phyloP scores from a whole-genome alignment of 176 grass and related monocot species.

The Aegilops tauschii region DNA sequence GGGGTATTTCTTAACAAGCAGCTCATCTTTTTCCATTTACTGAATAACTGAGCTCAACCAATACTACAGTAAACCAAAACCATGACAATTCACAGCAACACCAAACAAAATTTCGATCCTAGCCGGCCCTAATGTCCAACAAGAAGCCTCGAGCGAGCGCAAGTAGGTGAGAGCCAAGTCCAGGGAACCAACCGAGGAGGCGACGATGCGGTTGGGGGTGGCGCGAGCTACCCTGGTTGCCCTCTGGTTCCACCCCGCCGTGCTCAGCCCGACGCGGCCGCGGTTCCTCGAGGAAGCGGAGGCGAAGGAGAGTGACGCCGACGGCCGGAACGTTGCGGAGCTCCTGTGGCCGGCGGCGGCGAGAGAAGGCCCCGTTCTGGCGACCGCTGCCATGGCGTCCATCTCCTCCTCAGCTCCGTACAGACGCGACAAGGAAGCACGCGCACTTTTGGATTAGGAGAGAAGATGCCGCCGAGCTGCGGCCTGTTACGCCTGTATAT shows the following conservation, averaged over 20 bases:
- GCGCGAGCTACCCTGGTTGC: constrained; percentile 11
- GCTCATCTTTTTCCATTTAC: background rate
- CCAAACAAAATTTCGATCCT: background rate
- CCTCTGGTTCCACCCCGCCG: background rate
- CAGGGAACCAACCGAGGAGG: constrained; percentile 39
- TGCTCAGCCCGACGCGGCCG: background rate
- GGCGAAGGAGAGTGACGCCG: constrained; percentile 33
- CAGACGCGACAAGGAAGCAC: constrained; percentile 10
- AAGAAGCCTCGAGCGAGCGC: background rate
- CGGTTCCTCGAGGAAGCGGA: constrained; percentile 6
- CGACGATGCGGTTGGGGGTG: constrained; percentile 36
- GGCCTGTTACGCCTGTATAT: background rate
- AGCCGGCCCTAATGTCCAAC: background rate
- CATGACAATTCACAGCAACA: background rate
- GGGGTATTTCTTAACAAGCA: background rate
- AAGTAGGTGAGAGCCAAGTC: background rate
- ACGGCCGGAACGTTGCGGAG: constrained; percentile 12
- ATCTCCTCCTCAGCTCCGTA: constrained; percentile 10
- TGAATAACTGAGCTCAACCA: background rate
- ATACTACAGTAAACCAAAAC: background rate
- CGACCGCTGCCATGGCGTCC: constrained; percentile 41
- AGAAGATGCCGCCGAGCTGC: background rate
- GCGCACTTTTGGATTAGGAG: constrained; percentile 18
- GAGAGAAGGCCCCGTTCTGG: constrained; percentile 20
- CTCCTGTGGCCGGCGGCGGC: background rate